These are phyloP conservation scores for Physaria fendleri DNA, from an alignment of 345 rosid species.

Conservation along the genomic window DNA sequence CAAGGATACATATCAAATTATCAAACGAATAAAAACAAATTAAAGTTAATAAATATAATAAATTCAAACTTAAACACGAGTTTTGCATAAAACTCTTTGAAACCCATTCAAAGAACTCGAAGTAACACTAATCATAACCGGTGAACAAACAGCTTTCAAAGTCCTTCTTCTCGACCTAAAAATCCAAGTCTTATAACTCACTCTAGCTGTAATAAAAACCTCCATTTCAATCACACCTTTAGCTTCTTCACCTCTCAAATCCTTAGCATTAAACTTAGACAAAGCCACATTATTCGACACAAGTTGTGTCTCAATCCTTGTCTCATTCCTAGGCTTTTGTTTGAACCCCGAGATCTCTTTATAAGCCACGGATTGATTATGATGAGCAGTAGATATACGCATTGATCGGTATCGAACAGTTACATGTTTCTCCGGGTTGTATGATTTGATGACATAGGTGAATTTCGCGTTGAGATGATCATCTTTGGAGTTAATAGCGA, in stretches of 20 bases:
- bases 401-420: no score
- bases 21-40: conserved; percentile 14
- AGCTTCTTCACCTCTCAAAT: conserved; percentile 37
- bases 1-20: conserved; percentile 10
- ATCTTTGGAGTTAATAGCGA: no score
- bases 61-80: conserved; percentile 35
- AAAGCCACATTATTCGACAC: conserved; percentile 46
- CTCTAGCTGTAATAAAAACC: conserved; percentile 46
- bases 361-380: no score
- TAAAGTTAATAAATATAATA: background rate
- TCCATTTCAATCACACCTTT: conserved; percentile 45
- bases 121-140: conserved; percentile 39
- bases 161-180: conserved; percentile 46
- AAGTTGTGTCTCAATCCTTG: conserved; percentile 42
- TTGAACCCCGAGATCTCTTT: conserved; percentile 45
- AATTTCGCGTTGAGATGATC: no score
- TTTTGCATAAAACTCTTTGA: conserved; percentile 36
- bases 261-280: conserved; percentile 32
- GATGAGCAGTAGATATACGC: no score
- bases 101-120: conserved; percentile 34
- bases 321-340: conserved; percentile 56
- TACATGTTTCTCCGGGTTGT: no score
- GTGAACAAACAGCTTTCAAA: conserved; percentile 41
- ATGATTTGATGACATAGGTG: no score
- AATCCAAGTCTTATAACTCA: conserved; percentile 58